A percentile compares a stretch with the other conserved stretches of the same genome.
Conservation (phyloP, 1,284 basidiomycete genomes). For the Cutaneotrichosporon arboriforme region DNA sequence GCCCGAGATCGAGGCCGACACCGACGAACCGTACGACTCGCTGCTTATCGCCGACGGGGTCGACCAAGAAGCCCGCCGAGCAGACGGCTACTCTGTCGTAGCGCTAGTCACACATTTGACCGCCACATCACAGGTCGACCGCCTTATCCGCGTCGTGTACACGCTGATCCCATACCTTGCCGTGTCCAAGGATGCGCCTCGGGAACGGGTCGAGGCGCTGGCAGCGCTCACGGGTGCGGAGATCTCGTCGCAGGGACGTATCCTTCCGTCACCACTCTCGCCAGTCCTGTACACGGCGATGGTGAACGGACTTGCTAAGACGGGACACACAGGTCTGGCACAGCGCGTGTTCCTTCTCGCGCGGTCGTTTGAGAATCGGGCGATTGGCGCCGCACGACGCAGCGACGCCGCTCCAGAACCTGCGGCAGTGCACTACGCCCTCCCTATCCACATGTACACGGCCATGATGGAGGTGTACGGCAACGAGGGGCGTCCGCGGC, state of each 20-base stretch:
- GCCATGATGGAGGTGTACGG: constrained; percentile 24
- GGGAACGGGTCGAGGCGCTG: not conserved
- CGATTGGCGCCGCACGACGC: not conserved
- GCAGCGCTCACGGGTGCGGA: not conserved
- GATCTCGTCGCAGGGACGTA: constrained; percentile 9
- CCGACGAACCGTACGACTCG: no score
- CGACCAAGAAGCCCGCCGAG: not conserved
- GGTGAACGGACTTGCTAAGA: constrained; percentile 24
- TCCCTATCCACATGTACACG: constrained; percentile 29
- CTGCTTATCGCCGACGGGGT: not conserved
- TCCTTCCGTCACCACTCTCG: constrained; percentile 13
- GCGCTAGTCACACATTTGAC: constrained; percentile 27
- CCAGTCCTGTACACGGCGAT: constrained; percentile 24
- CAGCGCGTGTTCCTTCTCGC: constrained; percentile 33
- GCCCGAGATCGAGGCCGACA: no score
- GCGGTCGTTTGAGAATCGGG: constrained; percentile 5
- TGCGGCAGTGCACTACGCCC: constrained; percentile 1
- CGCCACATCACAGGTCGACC: constrained; percentile 26
- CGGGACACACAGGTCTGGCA: constrained; percentile 28
- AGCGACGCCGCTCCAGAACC: not conserved
- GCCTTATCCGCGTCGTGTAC: constrained; percentile 25
- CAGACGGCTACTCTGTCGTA: constrained; percentile 16
- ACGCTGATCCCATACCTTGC: constrained; percentile 31
- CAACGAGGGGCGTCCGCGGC: not conserved
- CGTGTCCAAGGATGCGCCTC: constrained; percentile 2